Evolutionary conservation across 176 grass and related monocot species (phyloP), one percentile per base, ranked within the genome.

Genomic region (Zizania latifolia): DNA sequence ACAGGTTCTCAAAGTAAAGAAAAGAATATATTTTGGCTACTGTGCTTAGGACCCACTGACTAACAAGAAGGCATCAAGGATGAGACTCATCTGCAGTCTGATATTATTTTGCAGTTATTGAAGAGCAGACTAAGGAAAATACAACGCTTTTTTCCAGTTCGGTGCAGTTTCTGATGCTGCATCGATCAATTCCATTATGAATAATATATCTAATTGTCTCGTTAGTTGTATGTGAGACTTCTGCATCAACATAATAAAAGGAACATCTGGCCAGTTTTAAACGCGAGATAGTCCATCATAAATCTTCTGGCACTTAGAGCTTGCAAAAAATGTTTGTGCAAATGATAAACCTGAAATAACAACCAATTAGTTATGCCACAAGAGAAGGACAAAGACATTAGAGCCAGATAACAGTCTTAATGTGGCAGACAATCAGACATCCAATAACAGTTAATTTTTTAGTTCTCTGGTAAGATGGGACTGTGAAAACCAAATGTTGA

Each of bases 241-340:
- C 56, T 10, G 24, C 39, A 86, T 72, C 51, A 83, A 70, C 27
- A 69, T 33, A 55, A 39, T 26, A 29, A 29, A 81, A 78, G 1
- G 13, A 78, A 4, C 6, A 34, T 30, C 9, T 13, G 44, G 28
- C 27, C 4, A 28, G 44, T 68, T 71, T 53, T 2, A 54, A 17
- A 50, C 29, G 53, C 0, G 68, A 79, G 24, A 41, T 5, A 44
- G 21, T 4, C 3, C 71, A 68, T 27, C 32, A 28, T 7, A 27
- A 30, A 51, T 61, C 57, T 10, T 7, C 8, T 55, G 38, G 14
- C 28, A 80, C 21, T 7, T 70, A 16, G 61, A 38, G 10, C 33
- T 70, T 86, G 48, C 22, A 36, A 8, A 60, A 68, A 78, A 85
- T 79, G 62, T 36, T 40, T 58, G 6, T 72, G 39, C 30, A 7